Conservation (phyloP, 352 stramenopile species). For the Phytopythium delawarense region DNA sequence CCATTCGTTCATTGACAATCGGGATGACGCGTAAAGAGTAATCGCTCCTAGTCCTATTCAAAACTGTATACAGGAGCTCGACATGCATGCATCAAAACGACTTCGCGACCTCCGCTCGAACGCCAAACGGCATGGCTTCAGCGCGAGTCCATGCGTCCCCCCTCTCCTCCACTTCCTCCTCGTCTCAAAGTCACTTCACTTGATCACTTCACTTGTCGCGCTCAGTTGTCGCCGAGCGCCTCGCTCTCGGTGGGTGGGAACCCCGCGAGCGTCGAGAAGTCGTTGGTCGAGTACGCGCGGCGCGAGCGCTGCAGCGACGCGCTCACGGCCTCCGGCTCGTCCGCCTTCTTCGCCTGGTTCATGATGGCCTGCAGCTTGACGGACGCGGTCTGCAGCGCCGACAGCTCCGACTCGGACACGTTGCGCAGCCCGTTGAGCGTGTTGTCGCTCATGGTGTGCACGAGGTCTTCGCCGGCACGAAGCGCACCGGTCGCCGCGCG, state of each 20-base stretch:
- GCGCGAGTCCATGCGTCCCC: background rate
- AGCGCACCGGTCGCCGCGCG: slow-evolving; percentile 9
- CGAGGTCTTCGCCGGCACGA: slow-evolving; percentile 40
- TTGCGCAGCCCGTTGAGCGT: slow-evolving; percentile 58
- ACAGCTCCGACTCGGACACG: slow-evolving; percentile 67
- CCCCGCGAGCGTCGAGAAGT: slow-evolving; percentile 33
- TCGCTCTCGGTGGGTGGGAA: slow-evolving; percentile 20
- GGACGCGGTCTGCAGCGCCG: slow-evolving; percentile 56
- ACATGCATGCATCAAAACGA: slow-evolving; percentile 2
- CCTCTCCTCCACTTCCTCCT: background rate
- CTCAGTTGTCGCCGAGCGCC: slow-evolving; percentile 9
- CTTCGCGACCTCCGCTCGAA: background rate
- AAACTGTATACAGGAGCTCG: slow-evolving; percentile 4
- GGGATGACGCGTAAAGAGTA: background rate
- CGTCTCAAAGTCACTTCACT: background rate
- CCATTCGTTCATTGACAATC: background rate
- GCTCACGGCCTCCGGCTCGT: slow-evolving; percentile 27
- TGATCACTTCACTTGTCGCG: slow-evolving; percentile 1
- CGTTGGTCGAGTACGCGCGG: slow-evolving; percentile 56
- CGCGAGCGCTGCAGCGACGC: slow-evolving; percentile 45
- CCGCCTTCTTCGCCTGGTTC: slow-evolving; percentile 16
- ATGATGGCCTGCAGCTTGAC: slow-evolving; percentile 62
- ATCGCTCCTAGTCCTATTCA: slow-evolving; percentile 4
- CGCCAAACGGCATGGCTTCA: background rate
- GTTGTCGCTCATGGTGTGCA: slow-evolving; percentile 70